These are phyloP conservation scores for Hylodesmum podocarpum DNA, from an alignment of 306 rosid species.

Conservation along the genomic window DNA sequence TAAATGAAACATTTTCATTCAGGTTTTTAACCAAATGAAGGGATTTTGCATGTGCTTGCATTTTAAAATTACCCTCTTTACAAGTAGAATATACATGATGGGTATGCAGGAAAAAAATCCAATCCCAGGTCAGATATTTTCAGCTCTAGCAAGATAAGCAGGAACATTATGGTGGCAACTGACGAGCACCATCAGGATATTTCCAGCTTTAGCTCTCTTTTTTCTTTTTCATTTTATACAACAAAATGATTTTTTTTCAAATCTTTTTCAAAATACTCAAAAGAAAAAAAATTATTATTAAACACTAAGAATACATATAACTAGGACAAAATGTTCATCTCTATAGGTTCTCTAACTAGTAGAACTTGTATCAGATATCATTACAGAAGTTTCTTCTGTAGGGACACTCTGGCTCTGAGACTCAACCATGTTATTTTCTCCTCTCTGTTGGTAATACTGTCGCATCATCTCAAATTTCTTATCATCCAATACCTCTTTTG, in stretches of 20 bases:
- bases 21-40: too few relatives aligned
- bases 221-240: too few relatives aligned
- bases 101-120: too few relatives aligned
- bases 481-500: slow-evolving; percentile 11
- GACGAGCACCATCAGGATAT: too few relatives aligned
- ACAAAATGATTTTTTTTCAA: background rate
- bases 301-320: background rate
- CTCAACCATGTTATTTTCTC: background rate
- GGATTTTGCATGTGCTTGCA: too few relatives aligned
- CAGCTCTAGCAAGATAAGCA: too few relatives aligned
- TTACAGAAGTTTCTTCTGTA: background rate
- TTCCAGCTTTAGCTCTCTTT: too few relatives aligned
- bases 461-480: slow-evolving; percentile 31
- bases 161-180: too few relatives aligned
- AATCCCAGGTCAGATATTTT: too few relatives aligned
- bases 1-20: too few relatives aligned
- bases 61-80: too few relatives aligned
- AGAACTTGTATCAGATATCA: background rate
- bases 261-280: background rate
- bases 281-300: background rate
- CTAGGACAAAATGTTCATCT: background rate
- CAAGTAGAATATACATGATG: too few relatives aligned
- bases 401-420: background rate
- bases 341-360: background rate
- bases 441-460: slow-evolving; percentile 22